A percentile compares a stretch with the other conserved stretches of the same genome.
phyloP scores from a whole-genome alignment of 768 basidiomycete species.

The Suillus fuscotomentosus region DNA sequence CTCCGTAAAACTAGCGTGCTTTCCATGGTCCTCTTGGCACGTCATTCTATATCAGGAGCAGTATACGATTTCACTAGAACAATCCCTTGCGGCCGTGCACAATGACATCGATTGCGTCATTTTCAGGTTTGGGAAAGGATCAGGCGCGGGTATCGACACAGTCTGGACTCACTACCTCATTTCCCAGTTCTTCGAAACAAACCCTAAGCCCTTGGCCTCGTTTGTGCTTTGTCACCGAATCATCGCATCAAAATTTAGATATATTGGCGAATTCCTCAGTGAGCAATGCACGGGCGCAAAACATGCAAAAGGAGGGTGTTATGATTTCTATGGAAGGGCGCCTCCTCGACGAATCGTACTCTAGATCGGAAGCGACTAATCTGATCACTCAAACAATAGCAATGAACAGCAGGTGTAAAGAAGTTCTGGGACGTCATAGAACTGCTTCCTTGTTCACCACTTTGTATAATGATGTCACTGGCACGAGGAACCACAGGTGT shows the following conservation, averaged over 20 bases:
- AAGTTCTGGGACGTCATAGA: background rate
- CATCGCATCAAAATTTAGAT: conserved; percentile 54
- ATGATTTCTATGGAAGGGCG: conserved; percentile 43
- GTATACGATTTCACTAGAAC: conserved; percentile 52
- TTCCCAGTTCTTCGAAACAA: conserved; percentile 43
- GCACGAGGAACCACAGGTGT: background rate
- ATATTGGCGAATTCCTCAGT: conserved; percentile 59
- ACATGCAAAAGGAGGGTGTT: conserved; percentile 51
- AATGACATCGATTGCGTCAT: conserved; percentile 42
- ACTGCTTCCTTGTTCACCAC: background rate
- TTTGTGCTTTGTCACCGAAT: conserved; percentile 69
- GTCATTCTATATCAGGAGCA: conserved; percentile 49
- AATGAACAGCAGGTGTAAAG: background rate
- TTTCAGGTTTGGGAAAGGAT: conserved; percentile 31
- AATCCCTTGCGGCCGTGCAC: conserved; percentile 53
- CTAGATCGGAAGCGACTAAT: background rate
- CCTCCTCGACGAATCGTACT: conserved; percentile 21
- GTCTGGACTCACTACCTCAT: background rate
- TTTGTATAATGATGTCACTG: background rate
- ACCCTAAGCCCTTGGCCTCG: conserved; percentile 52
- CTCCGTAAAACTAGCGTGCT: background rate
- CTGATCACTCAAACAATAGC: background rate
- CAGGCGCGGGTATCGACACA: conserved; percentile 38
- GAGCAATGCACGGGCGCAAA: conserved; percentile 51
- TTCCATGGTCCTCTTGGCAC: conserved; percentile 35